Percentiles rank a stretch among this genome's conserved stretches.
Evolutionary conservation across 768 basidiomycete species (phyloP).

Genomic region (Leccinum uliginosum): DNA sequence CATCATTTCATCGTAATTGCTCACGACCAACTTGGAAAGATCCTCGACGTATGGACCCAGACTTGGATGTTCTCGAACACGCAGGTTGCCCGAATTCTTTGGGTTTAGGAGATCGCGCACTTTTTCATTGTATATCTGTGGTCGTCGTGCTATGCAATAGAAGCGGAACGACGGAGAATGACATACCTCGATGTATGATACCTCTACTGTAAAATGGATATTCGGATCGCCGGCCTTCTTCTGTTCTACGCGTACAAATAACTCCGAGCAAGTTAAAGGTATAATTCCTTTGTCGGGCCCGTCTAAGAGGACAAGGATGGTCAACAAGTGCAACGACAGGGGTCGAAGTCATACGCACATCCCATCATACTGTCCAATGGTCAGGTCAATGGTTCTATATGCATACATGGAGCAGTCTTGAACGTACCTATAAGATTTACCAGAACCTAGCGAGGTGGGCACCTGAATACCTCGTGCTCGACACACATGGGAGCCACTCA

Average conservation of each 20-base stretch:
- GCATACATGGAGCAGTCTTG: not conserved
- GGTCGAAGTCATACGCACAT: slow-evolving; percentile 51
- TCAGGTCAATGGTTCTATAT: slow-evolving; percentile 5
- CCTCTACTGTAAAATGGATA: slow-evolving; percentile 86
- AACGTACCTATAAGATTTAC: slow-evolving; percentile 85
- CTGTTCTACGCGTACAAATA: slow-evolving; percentile 77
- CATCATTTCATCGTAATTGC: slow-evolving; percentile 95
- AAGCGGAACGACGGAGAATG: not conserved
- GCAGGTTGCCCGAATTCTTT: slow-evolving; percentile 91
- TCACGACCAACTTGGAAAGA: slow-evolving; percentile 88
- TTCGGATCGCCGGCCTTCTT: slow-evolving; percentile 63
- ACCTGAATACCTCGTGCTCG: slow-evolving; percentile 4
- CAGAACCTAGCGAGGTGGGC: slow-evolving; percentile 55
- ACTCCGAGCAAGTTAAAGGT: slow-evolving; percentile 88
- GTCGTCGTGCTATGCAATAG: not conserved
- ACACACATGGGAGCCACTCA: slow-evolving; percentile 34
- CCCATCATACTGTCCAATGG: slow-evolving; percentile 79
- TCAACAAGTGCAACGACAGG: slow-evolving; percentile 6
- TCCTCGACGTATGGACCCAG: slow-evolving; percentile 98
- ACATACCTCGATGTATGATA: slow-evolving; percentile 92
- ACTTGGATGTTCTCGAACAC: slow-evolving; percentile 96
- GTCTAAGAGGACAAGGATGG: slow-evolving; percentile 43
- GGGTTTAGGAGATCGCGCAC: slow-evolving; percentile 97
- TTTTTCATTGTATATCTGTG: slow-evolving; percentile 93
- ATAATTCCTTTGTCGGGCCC: slow-evolving; percentile 97